A percentile compares a stretch with the other conserved stretches of the same genome.
These are phyloP conservation scores for Microcyclospora pomicola DNA, from an alignment of 2,329 filamentous ascomycete species.

Conservation along the genomic window DNA sequence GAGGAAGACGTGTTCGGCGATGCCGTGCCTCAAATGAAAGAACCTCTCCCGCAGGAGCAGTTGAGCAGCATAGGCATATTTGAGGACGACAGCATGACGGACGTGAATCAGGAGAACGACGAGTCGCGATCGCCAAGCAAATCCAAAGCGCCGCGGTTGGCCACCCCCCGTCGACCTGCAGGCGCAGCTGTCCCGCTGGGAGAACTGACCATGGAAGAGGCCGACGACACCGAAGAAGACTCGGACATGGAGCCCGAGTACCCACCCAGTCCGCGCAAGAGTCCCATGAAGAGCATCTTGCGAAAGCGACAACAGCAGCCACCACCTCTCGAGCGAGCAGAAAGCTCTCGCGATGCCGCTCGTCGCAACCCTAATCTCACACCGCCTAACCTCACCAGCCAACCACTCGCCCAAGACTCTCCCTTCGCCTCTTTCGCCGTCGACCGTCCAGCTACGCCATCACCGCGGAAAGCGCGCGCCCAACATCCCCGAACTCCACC, in stretches of 20 bases:
- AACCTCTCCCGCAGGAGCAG: not conserved
- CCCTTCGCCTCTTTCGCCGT: constrained; percentile 7
- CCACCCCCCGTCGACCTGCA: constrained; percentile 17
- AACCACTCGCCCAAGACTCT: constrained; percentile 15
- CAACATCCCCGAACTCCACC: constrained; percentile 1
- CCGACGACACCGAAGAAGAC: constrained; percentile 8
- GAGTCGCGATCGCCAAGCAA: constrained; percentile 28
- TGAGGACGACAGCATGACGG: constrained; percentile 23
- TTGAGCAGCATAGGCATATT: too few relatives aligned
- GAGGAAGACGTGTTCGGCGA: constrained; percentile 13
- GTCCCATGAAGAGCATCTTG: constrained; percentile 16
- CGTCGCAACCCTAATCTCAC: constrained; percentile 13
- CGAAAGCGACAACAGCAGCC: constrained; percentile 7
- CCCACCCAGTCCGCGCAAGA: constrained; percentile 23
- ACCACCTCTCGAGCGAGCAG: constrained; percentile 5
- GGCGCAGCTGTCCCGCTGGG: constrained; percentile 18
- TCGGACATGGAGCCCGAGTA: constrained; percentile 20
- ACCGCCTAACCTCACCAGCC: constrained; percentile 13
- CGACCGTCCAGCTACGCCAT: constrained; percentile 5
- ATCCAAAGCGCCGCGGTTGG: constrained; percentile 19
- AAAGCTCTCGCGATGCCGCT: constrained; percentile 14
- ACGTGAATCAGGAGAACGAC: constrained; percentile 37
- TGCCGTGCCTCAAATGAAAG: not conserved
- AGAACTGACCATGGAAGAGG: constrained; percentile 19
- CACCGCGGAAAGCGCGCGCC: constrained; percentile 12